phyloP scores from a whole-genome alignment of 768 basidiomycete species.

The Russula olivacea region DNA sequence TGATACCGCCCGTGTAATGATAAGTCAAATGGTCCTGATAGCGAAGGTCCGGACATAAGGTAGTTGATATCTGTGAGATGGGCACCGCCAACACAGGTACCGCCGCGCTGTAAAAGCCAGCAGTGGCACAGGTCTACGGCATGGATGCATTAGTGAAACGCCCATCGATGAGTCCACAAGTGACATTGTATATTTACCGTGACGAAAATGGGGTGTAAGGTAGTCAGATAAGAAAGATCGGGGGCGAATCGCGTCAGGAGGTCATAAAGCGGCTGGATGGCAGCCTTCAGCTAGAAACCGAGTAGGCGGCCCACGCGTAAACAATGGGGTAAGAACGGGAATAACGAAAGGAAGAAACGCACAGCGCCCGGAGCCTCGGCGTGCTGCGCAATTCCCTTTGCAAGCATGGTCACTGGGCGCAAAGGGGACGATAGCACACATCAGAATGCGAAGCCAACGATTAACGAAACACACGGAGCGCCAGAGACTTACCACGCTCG shows the following conservation, averaged over 20 bases:
- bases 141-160: not conserved
- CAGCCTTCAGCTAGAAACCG: constrained; percentile 35
- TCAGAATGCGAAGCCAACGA: not conserved
- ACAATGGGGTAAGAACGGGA: not conserved
- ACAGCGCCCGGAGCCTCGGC: constrained; percentile 50
- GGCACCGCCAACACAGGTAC: constrained; percentile 57
- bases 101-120: constrained; percentile 48
- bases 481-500: constrained; percentile 50
- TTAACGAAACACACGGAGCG: not conserved
- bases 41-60: constrained; percentile 50
- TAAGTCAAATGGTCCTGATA: constrained; percentile 82
- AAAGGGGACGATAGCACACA: constrained; percentile 1
- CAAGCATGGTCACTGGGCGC: constrained; percentile 55
- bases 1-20: constrained; percentile 78
- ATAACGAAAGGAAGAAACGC: constrained; percentile 26
- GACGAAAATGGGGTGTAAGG: constrained; percentile 64
- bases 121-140: constrained; percentile 49
- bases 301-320: not conserved
- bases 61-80: constrained; percentile 58
- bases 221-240: constrained; percentile 53
- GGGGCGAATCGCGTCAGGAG: constrained; percentile 61
- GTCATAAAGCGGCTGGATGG: constrained; percentile 53
- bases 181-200: constrained; percentile 38
- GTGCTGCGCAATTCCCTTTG: constrained; percentile 51
- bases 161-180: not conserved